Evolutionary conservation across 164 flowering plant genomes (phyloP).

Genomic region (Magnolia officinalis): DNA sequence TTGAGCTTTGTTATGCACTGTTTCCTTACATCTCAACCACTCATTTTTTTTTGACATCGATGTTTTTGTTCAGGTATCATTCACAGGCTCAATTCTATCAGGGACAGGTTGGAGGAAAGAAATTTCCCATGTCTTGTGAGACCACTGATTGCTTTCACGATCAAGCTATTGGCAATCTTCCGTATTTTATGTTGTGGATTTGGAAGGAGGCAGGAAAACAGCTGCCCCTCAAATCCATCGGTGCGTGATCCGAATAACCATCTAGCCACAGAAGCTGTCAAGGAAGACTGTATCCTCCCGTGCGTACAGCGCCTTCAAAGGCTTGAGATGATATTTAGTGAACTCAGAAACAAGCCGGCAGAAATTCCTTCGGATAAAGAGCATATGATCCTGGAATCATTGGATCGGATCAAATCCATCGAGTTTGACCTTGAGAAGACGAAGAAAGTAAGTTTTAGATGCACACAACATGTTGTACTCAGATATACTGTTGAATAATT

Average conservation of each 20-base stretch:
- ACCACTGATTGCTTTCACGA: constrained; percentile 13
- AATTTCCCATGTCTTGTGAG: neutral
- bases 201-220: constrained; percentile 16
- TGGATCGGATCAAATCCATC: constrained; percentile 77
- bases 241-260: constrained; percentile 25
- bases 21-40: neutral
- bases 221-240: constrained; percentile 21
- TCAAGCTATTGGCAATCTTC: constrained; percentile 22
- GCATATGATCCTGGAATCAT: constrained; percentile 61
- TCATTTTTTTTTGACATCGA: neutral
- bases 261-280: constrained; percentile 25
- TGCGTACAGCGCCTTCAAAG: constrained; percentile 73
- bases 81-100: constrained; percentile 1
- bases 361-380: constrained; percentile 77
- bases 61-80: constrained; percentile 1
- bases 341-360: constrained; percentile 60
- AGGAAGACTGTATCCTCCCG: constrained; percentile 45
- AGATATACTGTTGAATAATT: neutral
- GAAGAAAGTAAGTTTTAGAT: constrained; percentile 48
- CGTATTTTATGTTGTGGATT: constrained; percentile 15
- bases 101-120: constrained; percentile 4
- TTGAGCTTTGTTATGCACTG: neutral
- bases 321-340: constrained; percentile 56
- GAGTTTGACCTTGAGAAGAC: constrained; percentile 89
- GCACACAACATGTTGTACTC: neutral